Base-by-base conservation (phyloP, 139 green algal species). In the Tetradesmus lagerheimii region DNA sequence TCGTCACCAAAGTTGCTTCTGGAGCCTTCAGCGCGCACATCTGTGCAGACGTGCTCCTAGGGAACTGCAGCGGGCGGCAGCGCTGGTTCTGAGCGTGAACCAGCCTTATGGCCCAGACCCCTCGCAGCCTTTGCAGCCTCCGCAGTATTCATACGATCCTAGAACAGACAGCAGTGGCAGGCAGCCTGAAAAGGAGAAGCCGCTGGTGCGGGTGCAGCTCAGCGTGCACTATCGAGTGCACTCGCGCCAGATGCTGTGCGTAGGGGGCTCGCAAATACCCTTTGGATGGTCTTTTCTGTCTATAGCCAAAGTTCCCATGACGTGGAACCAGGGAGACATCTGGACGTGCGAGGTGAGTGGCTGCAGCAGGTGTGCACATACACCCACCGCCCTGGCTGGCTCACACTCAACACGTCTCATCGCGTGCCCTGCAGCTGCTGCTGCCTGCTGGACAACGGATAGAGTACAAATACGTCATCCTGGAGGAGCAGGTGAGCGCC, bases 391-490 rank as follows among this genome's bases (percentile, higher is more conserved):
- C 64, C 66, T 47, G 43, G 34, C 14, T 43, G n/a, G 39, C 53
- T 47, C 64, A 76, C n/a, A n/a, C n/a, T n/a, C n/a, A 62, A 74
- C 34, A 87, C 50, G 31, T 27, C 18, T 62, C 25, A 14, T n/a
- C 23, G 78, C 39, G 18, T 77, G 82, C 45, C 3, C 18, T 90
- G 89, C 94, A 98, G 96, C 92, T 98, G n/a, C 92, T 98, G 66
- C 93, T 99, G 38, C 94, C 95, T 4, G 95, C 94, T 0, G 95
- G 96, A 11, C 94, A 96, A n/a, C 92, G 93, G 25, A 93, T 98
- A 75, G 97, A 99, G 85, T 98, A 99, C 95, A 99, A 99, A 85
- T 99, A 99, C 57, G 97, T 99, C 8, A 97, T 99, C 39, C 86
- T 99, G 4, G 97, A 98, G 85, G 97, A 99, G 86, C 97, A 99